A percentile compares a stretch with the other conserved stretches of the same genome.
Conservation (phyloP, 805 yeast species). For the Lipomyces japonicus region DNA sequence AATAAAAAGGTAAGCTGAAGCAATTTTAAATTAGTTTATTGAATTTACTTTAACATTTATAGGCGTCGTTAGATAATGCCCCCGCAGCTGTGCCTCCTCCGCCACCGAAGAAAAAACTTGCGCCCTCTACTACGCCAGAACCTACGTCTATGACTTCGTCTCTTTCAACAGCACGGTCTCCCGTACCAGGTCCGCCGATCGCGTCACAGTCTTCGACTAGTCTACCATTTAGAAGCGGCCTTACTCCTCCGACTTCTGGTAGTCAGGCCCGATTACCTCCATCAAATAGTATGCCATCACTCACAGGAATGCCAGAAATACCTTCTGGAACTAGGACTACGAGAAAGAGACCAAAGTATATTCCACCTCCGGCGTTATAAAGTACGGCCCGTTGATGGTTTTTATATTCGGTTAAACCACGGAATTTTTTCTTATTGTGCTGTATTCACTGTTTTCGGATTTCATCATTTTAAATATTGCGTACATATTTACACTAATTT, state of each 20-base stretch:
- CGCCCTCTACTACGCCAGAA: not conserved
- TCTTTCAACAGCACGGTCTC: not conserved
- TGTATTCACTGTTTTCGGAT: not conserved
- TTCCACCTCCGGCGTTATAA: constrained; percentile 24
- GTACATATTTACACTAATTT: not conserved
- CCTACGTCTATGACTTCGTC: not conserved
- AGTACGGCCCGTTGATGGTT: too few relatives aligned
- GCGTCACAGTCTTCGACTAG: constrained; percentile 13
- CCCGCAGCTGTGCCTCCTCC: constrained; percentile 20
- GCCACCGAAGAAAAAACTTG: constrained; percentile 19
- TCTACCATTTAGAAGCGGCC: constrained; percentile 3
- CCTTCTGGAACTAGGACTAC: constrained; percentile 15
- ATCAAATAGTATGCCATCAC: constrained; percentile 8
- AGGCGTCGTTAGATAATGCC: constrained; percentile 1
- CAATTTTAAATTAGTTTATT: not conserved
- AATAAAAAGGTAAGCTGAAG: constrained; percentile 53
- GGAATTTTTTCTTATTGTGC: not conserved
- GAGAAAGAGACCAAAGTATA: constrained; percentile 22
- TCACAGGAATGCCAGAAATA: constrained; percentile 15
- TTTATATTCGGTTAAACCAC: constrained; percentile 1
- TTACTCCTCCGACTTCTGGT: constrained; percentile 14
- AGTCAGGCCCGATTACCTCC: too few relatives aligned
- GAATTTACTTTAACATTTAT: not conserved
- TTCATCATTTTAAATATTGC: not conserved
- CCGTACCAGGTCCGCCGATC: not conserved